Base-by-base conservation (phyloP, 2,329 filamentous ascomycete species). In the Aureobasidium sp. region DNA sequence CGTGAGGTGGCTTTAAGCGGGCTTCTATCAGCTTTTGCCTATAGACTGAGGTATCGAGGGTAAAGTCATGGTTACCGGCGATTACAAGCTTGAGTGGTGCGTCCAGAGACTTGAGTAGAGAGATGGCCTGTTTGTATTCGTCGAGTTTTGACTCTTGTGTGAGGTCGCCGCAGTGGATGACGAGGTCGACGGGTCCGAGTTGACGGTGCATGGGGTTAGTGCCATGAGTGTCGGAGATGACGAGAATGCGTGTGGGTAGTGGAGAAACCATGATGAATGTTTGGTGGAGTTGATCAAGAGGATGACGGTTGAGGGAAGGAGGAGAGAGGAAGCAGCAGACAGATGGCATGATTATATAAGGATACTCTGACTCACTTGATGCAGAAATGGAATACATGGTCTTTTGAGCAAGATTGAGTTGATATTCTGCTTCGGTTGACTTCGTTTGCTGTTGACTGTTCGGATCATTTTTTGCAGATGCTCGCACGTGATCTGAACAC, bases 101-200 rank as follows among this genome's bases (percentile, higher is more conserved):
- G 21, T 70, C 60, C 39, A 73, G 64, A 0, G 48, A 16, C 15
- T 63, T 62, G 8, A 75, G 65, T 32, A 69, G 64, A 10, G 66
- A 16, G 1, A 77, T 54, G 6, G 70, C 64, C 7, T 64, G 60
- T 27, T 67, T 61, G 64, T 72, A 75, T 11, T 70, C 66, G 5
- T 64, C 27, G 0, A 69, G 39, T 2, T 68, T 68, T 2, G 73
- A 74, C 27, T 64, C 61, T 42, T 69, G 66, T 0, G 73, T 76
- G 1, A 77, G 61, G 60, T 77, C 73, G 6, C 74, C 75, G 49
- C 72, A 75, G 60, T 77, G 73, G 1, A 78, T 68, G 0, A 74
- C 65, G 3, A 77, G 69, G 50, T 77, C 73, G 16, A 64, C 67
- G 1, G 50, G 8, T 8, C 3, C 6, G 10, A 2, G 21, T 5